A percentile compares a stretch with the other conserved stretches of the same genome.
These are phyloP conservation scores for Laguncularia racemosa DNA, from an alignment of 345 rosid genomes.

Conservation along the genomic window DNA sequence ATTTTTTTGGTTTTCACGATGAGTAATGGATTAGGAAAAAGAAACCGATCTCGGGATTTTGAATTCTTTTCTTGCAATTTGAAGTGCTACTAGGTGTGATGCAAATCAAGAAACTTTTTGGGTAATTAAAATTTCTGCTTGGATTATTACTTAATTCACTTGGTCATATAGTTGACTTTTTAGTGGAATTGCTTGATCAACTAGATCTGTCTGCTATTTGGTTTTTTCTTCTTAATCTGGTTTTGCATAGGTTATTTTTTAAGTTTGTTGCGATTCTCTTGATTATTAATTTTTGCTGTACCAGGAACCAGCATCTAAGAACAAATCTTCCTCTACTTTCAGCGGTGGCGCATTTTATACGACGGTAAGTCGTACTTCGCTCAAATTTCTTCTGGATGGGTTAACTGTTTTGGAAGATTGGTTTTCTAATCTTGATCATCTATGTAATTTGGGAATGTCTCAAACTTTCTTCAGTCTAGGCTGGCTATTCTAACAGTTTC, in stretches of 20 bases:
- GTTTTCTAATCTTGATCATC: not conserved
- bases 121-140: too few relatives aligned
- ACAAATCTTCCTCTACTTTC: slow-evolving; percentile 32
- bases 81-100: too few relatives aligned
- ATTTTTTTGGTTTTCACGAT: too few relatives aligned
- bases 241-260: slow-evolving; percentile 2
- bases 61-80: too few relatives aligned
- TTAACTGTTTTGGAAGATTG: not conserved
- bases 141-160: too few relatives aligned
- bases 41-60: too few relatives aligned
- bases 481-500: too few relatives aligned
- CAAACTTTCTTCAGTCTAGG: too few relatives aligned
- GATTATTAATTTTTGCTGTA: slow-evolving; percentile 2
- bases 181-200: slow-evolving; percentile 1
- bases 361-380: slow-evolving; percentile 29
- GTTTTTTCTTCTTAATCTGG: not conserved
- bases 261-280: slow-evolving; percentile 5
- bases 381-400: not conserved
- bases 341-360: slow-evolving; percentile 47
- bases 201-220: not conserved
- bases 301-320: slow-evolving; percentile 47
- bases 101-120: too few relatives aligned
- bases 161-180: not conserved
- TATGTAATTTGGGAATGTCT: not conserved
- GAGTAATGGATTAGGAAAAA: too few relatives aligned